Evolutionary conservation across 2,329 filamentous ascomycete species (phyloP).

Genomic region (Cylindrodendrum hubeiense): DNA sequence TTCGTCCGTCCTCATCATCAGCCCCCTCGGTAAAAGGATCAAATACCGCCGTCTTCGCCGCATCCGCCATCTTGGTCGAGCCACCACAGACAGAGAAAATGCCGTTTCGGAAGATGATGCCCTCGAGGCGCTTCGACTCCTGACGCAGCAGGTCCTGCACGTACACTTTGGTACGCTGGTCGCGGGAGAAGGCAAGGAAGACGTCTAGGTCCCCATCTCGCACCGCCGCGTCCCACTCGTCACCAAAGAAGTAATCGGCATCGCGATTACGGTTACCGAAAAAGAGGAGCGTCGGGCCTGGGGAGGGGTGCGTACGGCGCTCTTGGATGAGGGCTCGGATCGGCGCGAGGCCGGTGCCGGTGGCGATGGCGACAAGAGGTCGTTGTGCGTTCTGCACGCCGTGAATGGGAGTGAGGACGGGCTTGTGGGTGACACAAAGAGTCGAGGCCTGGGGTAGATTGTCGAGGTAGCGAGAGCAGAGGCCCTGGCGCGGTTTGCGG

Average conservation of each 20-base stretch:
- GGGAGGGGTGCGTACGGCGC: conserved; percentile 57
- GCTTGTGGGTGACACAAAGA: conserved; percentile 71
- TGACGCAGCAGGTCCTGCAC: conserved; percentile 67
- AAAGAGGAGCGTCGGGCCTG: conserved; percentile 72
- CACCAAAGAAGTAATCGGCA: conserved; percentile 84
- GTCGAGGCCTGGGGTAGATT: conserved; percentile 68
- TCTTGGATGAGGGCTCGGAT: conserved; percentile 86
- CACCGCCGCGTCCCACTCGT: conserved; percentile 73
- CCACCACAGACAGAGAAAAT: conserved; percentile 69
- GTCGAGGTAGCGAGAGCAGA: conserved; percentile 90
- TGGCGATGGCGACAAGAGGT: conserved; percentile 83
- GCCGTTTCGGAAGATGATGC: conserved; percentile 53
- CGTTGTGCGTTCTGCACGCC: conserved; percentile 51
- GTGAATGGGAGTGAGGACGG: conserved; percentile 57
- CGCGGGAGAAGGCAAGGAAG: conserved; percentile 62
- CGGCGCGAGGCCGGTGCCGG: conserved; percentile 89
- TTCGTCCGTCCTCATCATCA: conserved; percentile 53
- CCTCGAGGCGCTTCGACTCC: conserved; percentile 50
- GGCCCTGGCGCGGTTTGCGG: conserved; percentile 83
- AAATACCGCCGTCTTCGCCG: conserved; percentile 64
- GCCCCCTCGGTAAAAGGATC: conserved; percentile 59
- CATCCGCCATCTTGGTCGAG: conserved; percentile 68
- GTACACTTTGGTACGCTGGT: conserved; percentile 64
- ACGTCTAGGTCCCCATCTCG: conserved; percentile 46
- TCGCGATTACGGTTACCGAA: conserved; percentile 84